phyloP scores from a whole-genome alignment of 169 alveolate species.

The Eimeria sp. region DNA sequence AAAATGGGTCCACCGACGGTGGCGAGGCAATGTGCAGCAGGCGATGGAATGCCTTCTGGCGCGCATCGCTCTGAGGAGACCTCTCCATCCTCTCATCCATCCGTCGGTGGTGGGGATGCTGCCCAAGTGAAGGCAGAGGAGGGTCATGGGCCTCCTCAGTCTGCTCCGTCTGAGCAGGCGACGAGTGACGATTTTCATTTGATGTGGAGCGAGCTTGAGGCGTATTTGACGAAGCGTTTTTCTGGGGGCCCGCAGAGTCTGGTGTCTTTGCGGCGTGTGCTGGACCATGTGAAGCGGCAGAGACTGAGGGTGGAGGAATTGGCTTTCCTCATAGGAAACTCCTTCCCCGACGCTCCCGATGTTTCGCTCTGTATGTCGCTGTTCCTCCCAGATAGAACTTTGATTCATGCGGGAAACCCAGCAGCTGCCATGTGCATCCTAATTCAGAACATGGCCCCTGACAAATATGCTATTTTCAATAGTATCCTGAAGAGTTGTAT shows the following conservation, averaged over 20 bases:
- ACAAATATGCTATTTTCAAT: constrained; percentile 70
- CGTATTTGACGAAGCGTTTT: constrained; percentile 66
- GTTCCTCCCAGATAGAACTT: constrained; percentile 65
- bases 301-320: constrained; percentile 76
- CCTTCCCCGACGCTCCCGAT: constrained; percentile 65
- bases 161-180: constrained; percentile 28
- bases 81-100: neutral
- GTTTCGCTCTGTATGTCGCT: constrained; percentile 74
- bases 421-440: constrained; percentile 79
- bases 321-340: constrained; percentile 70
- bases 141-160: constrained; percentile 21
- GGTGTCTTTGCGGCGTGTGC: constrained; percentile 34
- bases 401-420: constrained; percentile 60
- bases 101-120: neutral
- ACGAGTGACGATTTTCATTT: constrained; percentile 55
- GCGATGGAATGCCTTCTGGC: neutral
- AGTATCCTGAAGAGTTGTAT: constrained; percentile 52
- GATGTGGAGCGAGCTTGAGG: constrained; percentile 77
- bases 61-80: neutral
- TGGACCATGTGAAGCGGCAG: constrained; percentile 58
- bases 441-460: constrained; percentile 80
- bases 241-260: constrained; percentile 57
- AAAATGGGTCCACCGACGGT: neutral
- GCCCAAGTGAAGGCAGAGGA: neutral
- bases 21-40: neutral